Percentiles rank a stretch among this genome's conserved stretches.
These are phyloP conservation scores for Sporothrix globosa DNA, from an alignment of 2,329 filamentous ascomycete genomes.

Conservation along the genomic window DNA sequence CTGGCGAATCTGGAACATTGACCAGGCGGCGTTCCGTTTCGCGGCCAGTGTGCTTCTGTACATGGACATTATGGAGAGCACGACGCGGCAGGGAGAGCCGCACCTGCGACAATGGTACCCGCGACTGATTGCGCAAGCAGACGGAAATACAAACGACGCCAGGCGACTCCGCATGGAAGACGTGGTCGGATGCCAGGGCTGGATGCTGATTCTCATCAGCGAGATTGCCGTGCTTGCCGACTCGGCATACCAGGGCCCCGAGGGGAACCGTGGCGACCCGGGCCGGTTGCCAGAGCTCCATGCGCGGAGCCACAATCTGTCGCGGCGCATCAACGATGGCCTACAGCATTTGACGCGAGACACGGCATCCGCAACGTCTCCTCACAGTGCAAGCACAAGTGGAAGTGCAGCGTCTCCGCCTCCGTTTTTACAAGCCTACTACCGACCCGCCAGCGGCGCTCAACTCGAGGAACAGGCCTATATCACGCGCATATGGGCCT, in stretches of 20 bases:
- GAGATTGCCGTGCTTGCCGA: neutral
- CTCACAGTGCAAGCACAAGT: no score
- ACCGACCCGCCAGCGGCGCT: neutral
- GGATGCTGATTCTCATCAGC: neutral
- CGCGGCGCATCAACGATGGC: neutral
- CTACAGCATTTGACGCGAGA: neutral
- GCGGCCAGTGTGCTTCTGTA: neutral
- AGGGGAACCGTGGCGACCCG: no score
- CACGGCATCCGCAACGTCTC: no score
- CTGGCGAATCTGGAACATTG: constrained; percentile 3
- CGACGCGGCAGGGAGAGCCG: neutral
- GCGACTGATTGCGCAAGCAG: neutral
- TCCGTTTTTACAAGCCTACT: neutral
- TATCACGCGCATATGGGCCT: neutral
- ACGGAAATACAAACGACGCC: neutral
- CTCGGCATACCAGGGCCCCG: neutral
- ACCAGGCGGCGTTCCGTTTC: neutral
- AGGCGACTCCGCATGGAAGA: neutral
- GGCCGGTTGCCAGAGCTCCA: neutral
- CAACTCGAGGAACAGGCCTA: neutral
- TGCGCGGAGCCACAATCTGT: neutral
- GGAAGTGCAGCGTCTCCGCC: no score
- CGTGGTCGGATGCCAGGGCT: neutral
- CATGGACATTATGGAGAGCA: constrained; percentile 1
- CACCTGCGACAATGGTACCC: neutral